Evolutionary conservation across 352 stramenopile species (phyloP), one percentile per base, ranked within the genome.

Genomic region (Phytophthora multivora): DNA sequence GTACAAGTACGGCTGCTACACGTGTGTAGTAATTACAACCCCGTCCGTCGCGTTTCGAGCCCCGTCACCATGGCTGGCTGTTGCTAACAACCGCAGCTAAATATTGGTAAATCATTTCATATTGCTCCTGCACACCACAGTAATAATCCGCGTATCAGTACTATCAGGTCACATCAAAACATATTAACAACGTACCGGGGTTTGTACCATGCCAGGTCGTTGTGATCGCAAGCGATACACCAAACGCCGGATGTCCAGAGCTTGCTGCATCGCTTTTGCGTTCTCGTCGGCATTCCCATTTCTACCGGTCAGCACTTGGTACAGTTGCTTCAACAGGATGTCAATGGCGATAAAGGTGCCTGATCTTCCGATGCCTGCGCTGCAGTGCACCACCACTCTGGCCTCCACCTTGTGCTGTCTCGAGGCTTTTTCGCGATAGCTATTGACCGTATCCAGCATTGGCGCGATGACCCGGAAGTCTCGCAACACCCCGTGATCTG

Each of bases 321-420:
- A 41, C 35, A 95, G 66, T 25, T 75, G 60, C 39, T 84, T 82
- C 16, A 91, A 55, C 23, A 95, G 71, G 30, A 91, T 79, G 52
- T 95, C 83, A 46, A 95, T 93, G 10, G 86, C 83, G 41, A 95
- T 93, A 51, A 95, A 90, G 40, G 84, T 95, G 35, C 86, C 83
- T 0, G 83, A 93, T 11, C 86, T 80, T 15, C 86, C 86, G 39
- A 95, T 92, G 21, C 86, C 83, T 0, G 86, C 86, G 40, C 86
- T 93, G 66, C 86, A 95, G 56, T 93, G 86, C 38, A 95, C 84
- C 9, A 93, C 58, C 0, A 91, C 65, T 31, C 66, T 75, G 2
- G 71, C 53, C 10, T 69, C 42, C 19, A 74, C 65, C 12, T 71
- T 63, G 4, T 60, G 57, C 15, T 23, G 12, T 12, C 48, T 51